Evolutionary conservation across 208 protist genomes (phyloP), one percentile per base, ranked within the genome.

Genomic region (Leishmania aethiopica): DNA sequence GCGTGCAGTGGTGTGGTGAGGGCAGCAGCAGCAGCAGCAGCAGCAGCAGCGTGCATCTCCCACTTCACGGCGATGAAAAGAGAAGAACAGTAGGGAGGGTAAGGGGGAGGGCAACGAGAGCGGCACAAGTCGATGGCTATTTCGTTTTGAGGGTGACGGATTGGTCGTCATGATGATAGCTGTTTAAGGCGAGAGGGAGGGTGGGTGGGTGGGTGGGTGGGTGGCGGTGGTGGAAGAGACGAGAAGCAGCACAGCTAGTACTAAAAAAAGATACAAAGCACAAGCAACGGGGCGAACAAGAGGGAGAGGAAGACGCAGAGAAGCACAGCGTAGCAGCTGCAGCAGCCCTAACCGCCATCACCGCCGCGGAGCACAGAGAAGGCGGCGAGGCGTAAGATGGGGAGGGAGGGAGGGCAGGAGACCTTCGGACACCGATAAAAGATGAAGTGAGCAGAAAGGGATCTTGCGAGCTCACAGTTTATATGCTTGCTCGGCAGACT

Each of bases 351-450:
- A 45, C 42, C 42, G 42, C 42, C 42, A 45, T 45, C 42, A 45
- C 42, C 2, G 42, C 42, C 5, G 42, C 42, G 42, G 5, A 45
- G 42, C 42, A 32, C 32, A 19, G 35, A 80, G 19, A 35, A 55
- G 37, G 17, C 7, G 55, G 75, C 19, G 77, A 11, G 17, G 19
- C 42, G 72, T 59, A 13, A 91, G 75, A 57, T 62, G 55, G 32
- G 67, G 47, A 79, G 71, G 88, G 66, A 64, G 76, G 69, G 84
- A 83, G 66, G 32, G 37, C 2, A 42, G 66, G 66, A 22, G 35
- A 45, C 37, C 32, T 25, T 64, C 8, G 32, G 59, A 64, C 8
- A 64, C 59, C 0, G 28, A 64, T 13, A 35, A 64, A 8, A 64
- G 59, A 28, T 32, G n/a, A 8, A 32, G 59, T 25, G 11, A 8